Base-by-base conservation (phyloP, 805 yeast genomes). In the Candida schatavii region DNA sequence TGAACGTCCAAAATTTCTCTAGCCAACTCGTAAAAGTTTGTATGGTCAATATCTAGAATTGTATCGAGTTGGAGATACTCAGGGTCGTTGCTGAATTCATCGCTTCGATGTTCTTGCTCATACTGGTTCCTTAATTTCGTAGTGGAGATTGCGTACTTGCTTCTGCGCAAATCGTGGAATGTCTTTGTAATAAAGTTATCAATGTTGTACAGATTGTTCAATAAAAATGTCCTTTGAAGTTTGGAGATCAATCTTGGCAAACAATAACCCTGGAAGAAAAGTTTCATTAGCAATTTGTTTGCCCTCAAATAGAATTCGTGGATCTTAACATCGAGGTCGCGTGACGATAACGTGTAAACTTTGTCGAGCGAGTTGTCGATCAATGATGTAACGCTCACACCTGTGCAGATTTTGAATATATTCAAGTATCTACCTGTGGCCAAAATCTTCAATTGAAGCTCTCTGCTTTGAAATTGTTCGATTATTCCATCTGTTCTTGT, bases 391-490 rank as follows among this genome's bases (percentile, higher is more conserved):
- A 17, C 35, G 29, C 68, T 65, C 3, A 77, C 63, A 0, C 83
- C 84, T 9, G 65, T 60, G 52, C 86, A 81, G 43, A 74, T 80
- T 42, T 78, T 74, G 34, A 85, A 70, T 2, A 91, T 82, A 52
- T 88, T 86, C 42, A 89, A 65, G 51, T 83, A 83, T 61, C 88
- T 90, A 1, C 99, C 99, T 0, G 97, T 87, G 39, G 81, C 68
- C 19, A 91, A 65, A 0, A 91, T 73, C 59, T 84, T 83, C 37
- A 74, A 72, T 49, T 85, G 85, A 5, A 81, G 56, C 2, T 71
- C 75, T 20, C 66, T 68, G 29, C 70, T 62, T 5, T 69, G 62
- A 45, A 91, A 78, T 47, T 83, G 88, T 41, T 75, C 72, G 3
- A 91, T 80, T 28, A 89, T 54, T 0, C 91, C 95, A 52, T 87